These are phyloP conservation scores for Calycina marina DNA, from an alignment of 2,329 filamentous ascomycete genomes.

Conservation along the genomic window DNA sequence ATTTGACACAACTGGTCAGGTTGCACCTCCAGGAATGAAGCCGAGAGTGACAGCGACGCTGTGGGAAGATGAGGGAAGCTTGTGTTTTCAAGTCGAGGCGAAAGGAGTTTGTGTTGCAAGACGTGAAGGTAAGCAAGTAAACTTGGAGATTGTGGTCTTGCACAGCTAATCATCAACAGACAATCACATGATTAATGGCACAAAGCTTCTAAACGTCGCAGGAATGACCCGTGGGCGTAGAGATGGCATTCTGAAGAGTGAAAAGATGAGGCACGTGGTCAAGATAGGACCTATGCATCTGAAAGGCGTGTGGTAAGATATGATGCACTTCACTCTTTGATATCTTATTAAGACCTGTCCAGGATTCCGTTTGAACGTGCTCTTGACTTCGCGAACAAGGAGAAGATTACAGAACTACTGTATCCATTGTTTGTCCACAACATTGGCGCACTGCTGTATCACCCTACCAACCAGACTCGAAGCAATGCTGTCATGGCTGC, in stretches of 20 bases:
- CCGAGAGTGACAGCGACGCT: slow-evolving; percentile 89
- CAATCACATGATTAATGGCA: slow-evolving; percentile 99
- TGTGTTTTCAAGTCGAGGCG: slow-evolving; percentile 96
- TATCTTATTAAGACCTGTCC: slow-evolving; percentile 5
- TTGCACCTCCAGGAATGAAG: slow-evolving; percentile 89
- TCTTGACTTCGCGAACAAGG: slow-evolving; percentile 98
- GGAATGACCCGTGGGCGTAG: slow-evolving; percentile 94
- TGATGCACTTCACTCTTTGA: too few relatives aligned
- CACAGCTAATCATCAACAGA: slow-evolving; percentile 35
- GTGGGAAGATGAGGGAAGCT: slow-evolving; percentile 95
- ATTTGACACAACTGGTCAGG: slow-evolving; percentile 78
- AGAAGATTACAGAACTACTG: slow-evolving; percentile 91
- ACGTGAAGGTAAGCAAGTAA: slow-evolving; percentile 60
- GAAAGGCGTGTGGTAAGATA: slow-evolving; percentile 86
- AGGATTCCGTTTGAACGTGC: slow-evolving; percentile 98
- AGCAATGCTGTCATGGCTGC: slow-evolving; percentile 81
- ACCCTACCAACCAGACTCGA: slow-evolving; percentile 74
- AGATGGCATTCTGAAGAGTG: slow-evolving; percentile 94
- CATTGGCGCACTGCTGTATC: slow-evolving; percentile 84
- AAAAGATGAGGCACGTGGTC: slow-evolving; percentile 91
- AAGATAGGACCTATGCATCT: slow-evolving; percentile 99
- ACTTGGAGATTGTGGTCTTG: slow-evolving; percentile 1
- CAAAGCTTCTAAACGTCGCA: slow-evolving; percentile 90
- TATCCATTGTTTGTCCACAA: slow-evolving; percentile 97
- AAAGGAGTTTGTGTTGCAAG: slow-evolving; percentile 91